Percentiles rank a stretch among this genome's conserved stretches.
Evolutionary conservation across 2,329 filamentous ascomycete genomes (phyloP).

Genomic region (Fusarium tricinctum): DNA sequence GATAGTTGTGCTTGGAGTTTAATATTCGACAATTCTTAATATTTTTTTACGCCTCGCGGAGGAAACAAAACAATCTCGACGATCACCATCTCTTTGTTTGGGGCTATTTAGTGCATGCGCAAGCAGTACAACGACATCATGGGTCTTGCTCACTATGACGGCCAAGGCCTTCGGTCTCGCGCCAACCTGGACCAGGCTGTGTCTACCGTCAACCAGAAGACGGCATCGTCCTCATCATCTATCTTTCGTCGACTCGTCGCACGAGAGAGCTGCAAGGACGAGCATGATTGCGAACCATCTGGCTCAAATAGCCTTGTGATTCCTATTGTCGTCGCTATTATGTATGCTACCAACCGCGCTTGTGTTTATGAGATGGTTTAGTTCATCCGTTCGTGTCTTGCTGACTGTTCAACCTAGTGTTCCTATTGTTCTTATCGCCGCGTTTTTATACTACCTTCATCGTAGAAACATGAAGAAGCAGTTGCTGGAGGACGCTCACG

Average conservation of each 20-base stretch:
- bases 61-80: constrained; percentile 24
- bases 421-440: constrained; percentile 76
- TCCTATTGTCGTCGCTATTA: constrained; percentile 76
- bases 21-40: constrained; percentile 42
- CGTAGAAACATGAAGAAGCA: constrained; percentile 81
- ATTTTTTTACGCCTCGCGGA: constrained; percentile 32
- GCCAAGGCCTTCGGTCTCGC: constrained; percentile 48
- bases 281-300: constrained; percentile 69
- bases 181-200: too few relatives aligned
- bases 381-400: constrained; percentile 10
- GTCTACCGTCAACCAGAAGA: too few relatives aligned
- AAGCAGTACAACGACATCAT: constrained; percentile 34
- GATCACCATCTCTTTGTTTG: constrained; percentile 25
- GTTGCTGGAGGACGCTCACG: constrained; percentile 81
- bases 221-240: constrained; percentile 21
- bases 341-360: constrained; percentile 66
- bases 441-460: constrained; percentile 82
- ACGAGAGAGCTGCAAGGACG: constrained; percentile 43
- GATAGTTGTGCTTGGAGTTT: constrained; percentile 37
- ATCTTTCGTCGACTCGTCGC: constrained; percentile 41
- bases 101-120: constrained; percentile 27
- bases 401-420: constrained; percentile 68
- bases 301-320: constrained; percentile 66
- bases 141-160: constrained; percentile 39
- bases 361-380: constrained; percentile 11